Conservation (phyloP, 208 protist species). For the Naegleria gruberi region DNA sequence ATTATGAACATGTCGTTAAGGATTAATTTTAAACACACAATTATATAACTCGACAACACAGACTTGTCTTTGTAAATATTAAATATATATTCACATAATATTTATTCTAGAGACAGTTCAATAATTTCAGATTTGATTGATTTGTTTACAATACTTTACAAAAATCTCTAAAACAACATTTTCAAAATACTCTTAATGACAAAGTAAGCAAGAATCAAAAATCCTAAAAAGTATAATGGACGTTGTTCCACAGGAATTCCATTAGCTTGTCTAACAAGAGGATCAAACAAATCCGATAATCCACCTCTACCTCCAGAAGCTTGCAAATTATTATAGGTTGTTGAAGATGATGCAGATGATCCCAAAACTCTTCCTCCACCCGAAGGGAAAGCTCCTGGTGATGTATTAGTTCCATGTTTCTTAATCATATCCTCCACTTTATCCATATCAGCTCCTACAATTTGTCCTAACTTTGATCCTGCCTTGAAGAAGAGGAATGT, state of each 20-base stretch:
- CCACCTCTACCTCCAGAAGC: not conserved
- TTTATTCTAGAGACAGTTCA: no score
- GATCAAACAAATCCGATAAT: not conserved
- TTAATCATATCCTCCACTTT: not conserved
- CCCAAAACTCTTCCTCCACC: not conserved
- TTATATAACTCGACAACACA: no score
- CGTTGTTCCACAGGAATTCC: not conserved
- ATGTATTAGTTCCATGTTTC: not conserved
- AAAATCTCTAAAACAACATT: no score
- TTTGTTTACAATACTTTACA: no score
- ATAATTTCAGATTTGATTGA: no score
- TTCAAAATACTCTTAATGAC: no score
- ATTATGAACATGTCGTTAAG: not conserved
- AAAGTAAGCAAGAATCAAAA: not conserved
- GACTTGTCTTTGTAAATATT: no score
- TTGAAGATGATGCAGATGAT: not conserved
- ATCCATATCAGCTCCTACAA: not conserved
- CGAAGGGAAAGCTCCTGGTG: not conserved
- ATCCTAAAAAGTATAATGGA: not conserved
- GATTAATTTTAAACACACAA: no score
- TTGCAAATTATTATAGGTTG: not conserved
- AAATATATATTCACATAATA: no score
- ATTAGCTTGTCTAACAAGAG: not conserved
- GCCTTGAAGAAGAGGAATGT: not conserved
- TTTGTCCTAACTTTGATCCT: not conserved